These are phyloP conservation scores for Colletotrichum filicis DNA, from an alignment of 2,329 filamentous ascomycete species.

Conservation along the genomic window DNA sequence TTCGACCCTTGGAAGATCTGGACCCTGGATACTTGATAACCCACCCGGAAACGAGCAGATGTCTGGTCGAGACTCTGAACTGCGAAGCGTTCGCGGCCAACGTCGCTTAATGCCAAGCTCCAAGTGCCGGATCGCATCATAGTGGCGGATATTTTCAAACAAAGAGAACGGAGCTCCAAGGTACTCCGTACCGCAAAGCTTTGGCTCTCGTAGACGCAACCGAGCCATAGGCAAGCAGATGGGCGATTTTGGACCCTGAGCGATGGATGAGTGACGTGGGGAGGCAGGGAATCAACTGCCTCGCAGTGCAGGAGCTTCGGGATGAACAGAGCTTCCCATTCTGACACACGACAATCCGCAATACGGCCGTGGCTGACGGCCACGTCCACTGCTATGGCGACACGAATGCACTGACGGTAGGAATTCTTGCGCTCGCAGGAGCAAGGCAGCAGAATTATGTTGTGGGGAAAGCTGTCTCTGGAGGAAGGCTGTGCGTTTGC, in stretches of 20 bases:
- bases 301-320: conserved; percentile 5
- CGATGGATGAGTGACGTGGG: conserved; percentile 15
- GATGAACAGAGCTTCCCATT: neutral
- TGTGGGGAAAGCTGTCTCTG: conserved; percentile 9
- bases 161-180: neutral
- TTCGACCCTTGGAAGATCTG: neutral
- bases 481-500: neutral
- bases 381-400: conserved; percentile 32
- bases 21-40: neutral
- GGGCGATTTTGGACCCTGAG: conserved; percentile 2
- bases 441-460: conserved; percentile 21
- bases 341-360: neutral
- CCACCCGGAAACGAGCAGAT: neutral
- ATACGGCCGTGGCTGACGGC: conserved; percentile 8
- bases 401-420: conserved; percentile 16
- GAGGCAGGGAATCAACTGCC: neutral
- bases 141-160: conserved; percentile 2
- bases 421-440: neutral
- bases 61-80: neutral
- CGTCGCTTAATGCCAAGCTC: conserved; percentile 4
- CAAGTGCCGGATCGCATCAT: conserved; percentile 1
- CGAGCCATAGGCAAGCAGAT: neutral
- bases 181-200: neutral
- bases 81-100: neutral
- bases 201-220: conserved; percentile 1